Evolutionary conservation across 345 rosid species (phyloP).

Genomic region (Cardamine resedifolia): DNA sequence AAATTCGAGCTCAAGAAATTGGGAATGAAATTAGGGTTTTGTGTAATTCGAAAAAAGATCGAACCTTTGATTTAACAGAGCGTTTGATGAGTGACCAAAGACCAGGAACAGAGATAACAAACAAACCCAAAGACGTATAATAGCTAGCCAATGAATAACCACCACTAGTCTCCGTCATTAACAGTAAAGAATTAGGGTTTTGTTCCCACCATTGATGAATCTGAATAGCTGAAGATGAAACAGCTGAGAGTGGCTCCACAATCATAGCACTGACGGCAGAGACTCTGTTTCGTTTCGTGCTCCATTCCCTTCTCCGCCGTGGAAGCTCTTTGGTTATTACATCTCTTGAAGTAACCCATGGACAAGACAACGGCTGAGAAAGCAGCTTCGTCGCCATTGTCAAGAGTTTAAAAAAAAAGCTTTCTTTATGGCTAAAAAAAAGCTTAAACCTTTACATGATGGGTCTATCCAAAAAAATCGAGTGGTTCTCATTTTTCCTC

Average conservation of each 20-base stretch:
- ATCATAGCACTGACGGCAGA: constrained; percentile 16
- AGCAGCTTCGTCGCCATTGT: constrained; percentile 41
- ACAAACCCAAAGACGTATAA: constrained; percentile 87
- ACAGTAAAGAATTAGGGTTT: constrained; percentile 41
- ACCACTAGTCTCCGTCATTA: constrained; percentile 58
- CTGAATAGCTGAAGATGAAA: constrained; percentile 38
- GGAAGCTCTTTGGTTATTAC: constrained; percentile 20
- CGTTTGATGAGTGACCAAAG: constrained; percentile 99
- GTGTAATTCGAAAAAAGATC: neutral
- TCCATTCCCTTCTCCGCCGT: constrained; percentile 6
- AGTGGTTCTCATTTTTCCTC: constrained; percentile 32
- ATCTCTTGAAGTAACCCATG: constrained; percentile 34
- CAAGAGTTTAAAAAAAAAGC: neutral
- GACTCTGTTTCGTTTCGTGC: constrained; percentile 21
- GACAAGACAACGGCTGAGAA: constrained; percentile 34
- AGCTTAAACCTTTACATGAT: constrained; percentile 25
- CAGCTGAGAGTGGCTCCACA: constrained; percentile 25
- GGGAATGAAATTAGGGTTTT: neutral
- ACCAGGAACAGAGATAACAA: constrained; percentile 92
- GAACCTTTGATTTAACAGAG: constrained; percentile 93
- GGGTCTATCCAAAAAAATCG: constrained; percentile 34
- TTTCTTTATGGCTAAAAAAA: neutral
- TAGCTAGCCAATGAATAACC: constrained; percentile 93
- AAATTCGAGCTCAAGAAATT: neutral
- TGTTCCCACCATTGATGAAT: constrained; percentile 39